A percentile compares a stretch with the other conserved stretches of the same genome.
phyloP scores from a whole-genome alignment of 2,329 filamentous ascomycete species.

The Cytospora paraplurivora region DNA sequence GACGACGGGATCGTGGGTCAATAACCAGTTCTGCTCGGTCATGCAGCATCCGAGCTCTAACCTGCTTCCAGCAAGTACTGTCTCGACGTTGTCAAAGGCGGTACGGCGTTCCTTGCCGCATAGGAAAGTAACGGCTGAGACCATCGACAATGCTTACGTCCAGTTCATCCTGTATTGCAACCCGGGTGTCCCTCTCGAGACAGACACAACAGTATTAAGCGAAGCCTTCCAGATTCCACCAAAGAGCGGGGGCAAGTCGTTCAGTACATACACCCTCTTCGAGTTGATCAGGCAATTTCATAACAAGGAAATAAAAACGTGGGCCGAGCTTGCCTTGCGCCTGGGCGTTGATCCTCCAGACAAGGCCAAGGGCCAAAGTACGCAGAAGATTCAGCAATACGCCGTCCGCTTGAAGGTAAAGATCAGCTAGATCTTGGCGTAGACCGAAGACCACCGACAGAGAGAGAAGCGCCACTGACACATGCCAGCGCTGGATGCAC shows the following conservation, averaged over 20 bases:
- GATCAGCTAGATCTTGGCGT: background rate
- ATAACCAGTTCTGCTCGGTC: slow-evolving; percentile 22
- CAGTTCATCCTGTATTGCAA: slow-evolving; percentile 90
- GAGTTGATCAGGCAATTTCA: slow-evolving; percentile 79
- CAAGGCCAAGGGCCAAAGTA: slow-evolving; percentile 79
- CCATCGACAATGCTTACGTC: slow-evolving; percentile 81
- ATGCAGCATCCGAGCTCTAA: slow-evolving; percentile 28
- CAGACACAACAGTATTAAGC: slow-evolving; percentile 70
- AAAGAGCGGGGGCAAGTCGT: slow-evolving; percentile 84
- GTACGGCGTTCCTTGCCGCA: slow-evolving; percentile 56
- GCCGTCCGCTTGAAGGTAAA: slow-evolving; percentile 83
- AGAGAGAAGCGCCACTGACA: slow-evolving; percentile 13
- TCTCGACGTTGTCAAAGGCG: slow-evolving; percentile 8
- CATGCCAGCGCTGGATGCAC: slow-evolving; percentile 82
- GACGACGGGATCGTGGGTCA: slow-evolving; percentile 10
- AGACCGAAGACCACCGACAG: background rate
- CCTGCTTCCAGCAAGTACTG: slow-evolving; percentile 20
- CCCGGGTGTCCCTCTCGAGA: slow-evolving; percentile 70
- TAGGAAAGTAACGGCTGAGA: slow-evolving; percentile 66
- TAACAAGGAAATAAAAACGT: slow-evolving; percentile 84
- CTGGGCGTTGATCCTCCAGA: slow-evolving; percentile 88
- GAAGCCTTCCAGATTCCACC: slow-evolving; percentile 79
- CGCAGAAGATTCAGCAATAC: slow-evolving; percentile 94
- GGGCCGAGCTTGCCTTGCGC: slow-evolving; percentile 83
- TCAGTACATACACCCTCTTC: slow-evolving; percentile 76